phyloP scores from a whole-genome alignment of 768 basidiomycete genomes.

The Boletus reticulatus region DNA sequence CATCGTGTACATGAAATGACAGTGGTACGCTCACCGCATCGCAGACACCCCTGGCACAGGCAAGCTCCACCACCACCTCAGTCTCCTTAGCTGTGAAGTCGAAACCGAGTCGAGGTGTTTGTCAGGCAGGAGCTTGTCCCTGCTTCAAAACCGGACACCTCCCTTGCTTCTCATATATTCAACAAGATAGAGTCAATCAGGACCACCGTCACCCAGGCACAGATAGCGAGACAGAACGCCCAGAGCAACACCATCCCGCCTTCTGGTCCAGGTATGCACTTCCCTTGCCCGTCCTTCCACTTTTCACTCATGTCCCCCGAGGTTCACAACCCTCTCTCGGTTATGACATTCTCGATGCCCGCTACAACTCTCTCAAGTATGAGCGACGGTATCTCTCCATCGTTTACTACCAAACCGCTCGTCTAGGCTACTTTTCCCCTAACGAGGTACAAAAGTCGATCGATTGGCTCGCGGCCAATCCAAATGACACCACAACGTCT shows the following conservation, averaged over 20 bases:
- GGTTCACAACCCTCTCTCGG: slow-evolving; percentile 52
- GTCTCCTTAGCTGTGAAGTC: slow-evolving; percentile 79
- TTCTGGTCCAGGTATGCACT: slow-evolving; percentile 11
- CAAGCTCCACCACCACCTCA: slow-evolving; percentile 91
- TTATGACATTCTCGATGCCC: slow-evolving; percentile 61
- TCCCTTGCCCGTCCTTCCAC: background rate
- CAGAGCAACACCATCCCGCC: slow-evolving; percentile 53
- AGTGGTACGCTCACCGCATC: slow-evolving; percentile 11
- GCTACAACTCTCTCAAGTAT: slow-evolving; percentile 69
- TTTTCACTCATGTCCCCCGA: slow-evolving; percentile 21
- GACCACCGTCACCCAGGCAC: slow-evolving; percentile 49
- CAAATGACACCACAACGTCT: slow-evolving; percentile 66
- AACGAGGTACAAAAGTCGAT: slow-evolving; percentile 60
- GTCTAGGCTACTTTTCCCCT: slow-evolving; percentile 58
- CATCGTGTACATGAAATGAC: slow-evolving; percentile 58
- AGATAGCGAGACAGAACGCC: slow-evolving; percentile 60
- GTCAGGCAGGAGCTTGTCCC: slow-evolving; percentile 54
- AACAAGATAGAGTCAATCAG: slow-evolving; percentile 63
- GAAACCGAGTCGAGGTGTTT: slow-evolving; percentile 56
- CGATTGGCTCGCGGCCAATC: slow-evolving; percentile 67
- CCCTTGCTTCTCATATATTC: slow-evolving; percentile 56
- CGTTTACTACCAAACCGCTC: slow-evolving; percentile 58
- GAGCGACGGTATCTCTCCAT: slow-evolving; percentile 68
- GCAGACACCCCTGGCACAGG: slow-evolving; percentile 53
- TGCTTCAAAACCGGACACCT: slow-evolving; percentile 34